Percentiles rank a stretch among this genome's conserved stretches.
These are phyloP conservation scores for Quercus engelmannii DNA, from an alignment of 306 rosid species.

Conservation along the genomic window DNA sequence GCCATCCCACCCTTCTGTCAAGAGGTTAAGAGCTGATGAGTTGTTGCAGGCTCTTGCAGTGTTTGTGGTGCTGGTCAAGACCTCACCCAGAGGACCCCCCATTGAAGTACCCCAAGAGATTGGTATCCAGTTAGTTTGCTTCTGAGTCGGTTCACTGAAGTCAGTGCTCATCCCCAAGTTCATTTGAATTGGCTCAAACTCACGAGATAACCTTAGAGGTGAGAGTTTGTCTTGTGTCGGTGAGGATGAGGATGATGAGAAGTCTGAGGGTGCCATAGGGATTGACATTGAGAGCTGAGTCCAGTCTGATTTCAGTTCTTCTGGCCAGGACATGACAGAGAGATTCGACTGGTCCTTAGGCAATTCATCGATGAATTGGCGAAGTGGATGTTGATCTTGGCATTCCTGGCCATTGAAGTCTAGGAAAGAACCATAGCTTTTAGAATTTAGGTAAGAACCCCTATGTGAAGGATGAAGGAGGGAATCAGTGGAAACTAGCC, in stretches of 20 bases:
- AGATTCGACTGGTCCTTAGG: constrained; percentile 38
- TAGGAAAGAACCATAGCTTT: constrained; percentile 38
- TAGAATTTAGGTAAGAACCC: constrained; percentile 31
- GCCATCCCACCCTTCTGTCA: constrained; percentile 45
- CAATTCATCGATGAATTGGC: constrained; percentile 39
- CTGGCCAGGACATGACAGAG: constrained; percentile 38
- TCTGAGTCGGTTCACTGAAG: neutral
- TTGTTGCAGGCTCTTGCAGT: constrained; percentile 18
- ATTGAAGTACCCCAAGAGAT: constrained; percentile 35
- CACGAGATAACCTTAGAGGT: constrained; percentile 37
- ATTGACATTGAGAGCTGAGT: constrained; percentile 51
- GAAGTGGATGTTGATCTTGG: constrained; percentile 37
- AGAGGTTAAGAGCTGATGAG: constrained; percentile 33
- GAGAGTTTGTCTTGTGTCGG: constrained; percentile 34
- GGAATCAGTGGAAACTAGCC: constrained; percentile 47
- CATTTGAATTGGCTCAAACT: constrained; percentile 34
- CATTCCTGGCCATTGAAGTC: constrained; percentile 36
- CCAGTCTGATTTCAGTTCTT: constrained; percentile 44
- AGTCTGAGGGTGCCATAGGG: constrained; percentile 34
- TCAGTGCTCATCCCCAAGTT: constrained; percentile 24
- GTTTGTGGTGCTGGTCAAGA: constrained; percentile 27
- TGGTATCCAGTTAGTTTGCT: constrained; percentile 27
- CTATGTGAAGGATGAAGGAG: constrained; percentile 46
- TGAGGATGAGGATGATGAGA: constrained; percentile 47
- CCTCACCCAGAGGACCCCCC: constrained; percentile 63